These are phyloP conservation scores for Pyricularia pennisetigena DNA, from an alignment of 2,329 filamentous ascomycete species.

Conservation along the genomic window DNA sequence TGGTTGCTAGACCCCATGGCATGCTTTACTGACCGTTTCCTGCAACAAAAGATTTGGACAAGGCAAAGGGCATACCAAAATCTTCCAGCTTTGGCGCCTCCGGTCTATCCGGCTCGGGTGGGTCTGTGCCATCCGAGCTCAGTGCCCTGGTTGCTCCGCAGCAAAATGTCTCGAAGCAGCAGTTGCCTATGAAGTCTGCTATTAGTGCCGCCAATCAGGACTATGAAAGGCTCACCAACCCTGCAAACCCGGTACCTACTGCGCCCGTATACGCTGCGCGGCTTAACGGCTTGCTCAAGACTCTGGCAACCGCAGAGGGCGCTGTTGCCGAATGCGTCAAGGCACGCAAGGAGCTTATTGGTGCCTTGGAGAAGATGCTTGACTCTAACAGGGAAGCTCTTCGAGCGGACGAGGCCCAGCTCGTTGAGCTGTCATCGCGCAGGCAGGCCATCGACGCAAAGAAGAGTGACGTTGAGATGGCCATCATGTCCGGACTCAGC, in stretches of 20 bases:
- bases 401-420: slow-evolving; percentile 56
- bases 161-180: slow-evolving; percentile 63
- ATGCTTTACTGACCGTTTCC: background rate
- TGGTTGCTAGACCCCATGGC: background rate
- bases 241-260: slow-evolving; percentile 58
- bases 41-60: slow-evolving; percentile 46
- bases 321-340: slow-evolving; percentile 86
- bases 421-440: slow-evolving; percentile 54
- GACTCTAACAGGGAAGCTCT: slow-evolving; percentile 62
- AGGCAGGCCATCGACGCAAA: slow-evolving; percentile 67
- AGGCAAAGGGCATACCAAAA: slow-evolving; percentile 42
- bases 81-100: slow-evolving; percentile 47
- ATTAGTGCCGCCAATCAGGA: slow-evolving; percentile 67
- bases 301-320: slow-evolving; percentile 76
- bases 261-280: slow-evolving; percentile 87
- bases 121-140: slow-evolving; percentile 65
- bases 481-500: slow-evolving; percentile 74
- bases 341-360: slow-evolving; percentile 67
- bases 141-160: slow-evolving; percentile 65
- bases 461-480: slow-evolving; percentile 82
- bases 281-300: slow-evolving; percentile 81
- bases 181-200: slow-evolving; percentile 55
- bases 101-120: slow-evolving; percentile 34
- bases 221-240: slow-evolving; percentile 71
- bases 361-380: slow-evolving; percentile 73